A percentile compares a stretch with the other conserved stretches of the same genome.
Evolutionary conservation across 257 asterid species (phyloP).

Genomic region (Sherardia arvensis): DNA sequence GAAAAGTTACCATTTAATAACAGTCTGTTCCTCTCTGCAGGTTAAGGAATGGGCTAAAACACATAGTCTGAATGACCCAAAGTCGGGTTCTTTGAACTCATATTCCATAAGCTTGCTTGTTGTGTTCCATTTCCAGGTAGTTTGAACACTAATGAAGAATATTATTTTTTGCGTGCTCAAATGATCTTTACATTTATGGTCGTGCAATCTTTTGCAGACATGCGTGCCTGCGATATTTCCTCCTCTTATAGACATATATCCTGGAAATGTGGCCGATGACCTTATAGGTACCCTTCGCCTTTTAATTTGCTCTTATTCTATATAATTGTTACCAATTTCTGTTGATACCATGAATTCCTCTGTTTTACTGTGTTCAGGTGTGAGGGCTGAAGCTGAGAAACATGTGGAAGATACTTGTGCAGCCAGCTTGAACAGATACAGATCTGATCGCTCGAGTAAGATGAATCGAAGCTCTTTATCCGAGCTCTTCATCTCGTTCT

Average conservation of each 20-base stretch:
- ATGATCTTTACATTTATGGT: conserved; percentile 8
- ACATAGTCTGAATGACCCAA: conserved; percentile 71
- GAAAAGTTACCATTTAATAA: conserved; percentile 12
- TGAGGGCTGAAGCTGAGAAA: conserved; percentile 71
- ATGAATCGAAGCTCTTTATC: conserved; percentile 62
- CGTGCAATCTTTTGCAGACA: conserved; percentile 53
- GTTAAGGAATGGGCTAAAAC: conserved; percentile 96
- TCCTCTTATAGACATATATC: conserved; percentile 81
- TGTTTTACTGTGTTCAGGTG: conserved; percentile 47
- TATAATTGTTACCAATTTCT: not conserved
- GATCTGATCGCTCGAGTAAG: conserved; percentile 42
- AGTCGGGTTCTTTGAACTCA: conserved; percentile 71
- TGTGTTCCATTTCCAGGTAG: conserved; percentile 88
- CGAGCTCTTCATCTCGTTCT: conserved; percentile 69
- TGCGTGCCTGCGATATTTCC: conserved; percentile 75
- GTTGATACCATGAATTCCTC: not conserved
- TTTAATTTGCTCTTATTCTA: not conserved
- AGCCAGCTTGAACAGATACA: conserved; percentile 45
- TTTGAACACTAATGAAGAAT: not conserved
- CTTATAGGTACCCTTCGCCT: conserved; percentile 50
- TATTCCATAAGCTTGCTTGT: conserved; percentile 83
- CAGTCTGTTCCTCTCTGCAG: conserved; percentile 37
- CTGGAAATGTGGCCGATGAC: conserved; percentile 69
- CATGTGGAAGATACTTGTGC: conserved; percentile 56
- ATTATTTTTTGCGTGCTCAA: not conserved